Conservation (phyloP, 257 asterid species). For the Gentiana dahurica region DNA sequence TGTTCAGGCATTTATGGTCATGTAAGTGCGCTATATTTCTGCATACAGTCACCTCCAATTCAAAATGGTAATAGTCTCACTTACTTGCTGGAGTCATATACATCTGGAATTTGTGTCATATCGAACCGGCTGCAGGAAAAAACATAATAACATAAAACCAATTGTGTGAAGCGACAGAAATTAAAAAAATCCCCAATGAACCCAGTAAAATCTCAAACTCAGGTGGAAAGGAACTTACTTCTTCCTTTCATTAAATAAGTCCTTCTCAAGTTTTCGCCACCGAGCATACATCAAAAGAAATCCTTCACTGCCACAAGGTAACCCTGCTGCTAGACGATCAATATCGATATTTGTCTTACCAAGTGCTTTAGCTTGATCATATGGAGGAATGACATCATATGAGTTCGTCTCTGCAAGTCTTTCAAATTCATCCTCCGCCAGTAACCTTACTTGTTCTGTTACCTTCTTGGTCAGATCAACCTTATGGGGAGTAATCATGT, state of each 20-base stretch:
- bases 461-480: slow-evolving; percentile 80
- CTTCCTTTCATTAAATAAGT: slow-evolving; percentile 82
- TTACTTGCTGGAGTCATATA: slow-evolving; percentile 99
- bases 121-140: slow-evolving; percentile 69
- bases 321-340: slow-evolving; percentile 94
- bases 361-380: slow-evolving; percentile 98
- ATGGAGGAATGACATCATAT: slow-evolving; percentile 68
- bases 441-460: slow-evolving; percentile 77
- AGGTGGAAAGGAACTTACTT: slow-evolving; percentile 35
- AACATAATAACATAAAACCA: background rate
- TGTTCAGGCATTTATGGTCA: background rate
- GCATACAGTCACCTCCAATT: background rate
- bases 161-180: slow-evolving; percentile 2
- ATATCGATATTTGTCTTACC: slow-evolving; percentile 95
- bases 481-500: slow-evolving; percentile 21
- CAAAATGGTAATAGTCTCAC: slow-evolving; percentile 11
- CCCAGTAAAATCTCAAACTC: too few species aligned
- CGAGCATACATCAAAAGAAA: slow-evolving; percentile 98
- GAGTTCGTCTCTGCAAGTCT: slow-evolving; percentile 68
- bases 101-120: slow-evolving; percentile 93
- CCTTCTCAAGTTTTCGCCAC: slow-evolving; percentile 94
- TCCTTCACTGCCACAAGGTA: slow-evolving; percentile 98
- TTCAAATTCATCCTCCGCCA: slow-evolving; percentile 90
- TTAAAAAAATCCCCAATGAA: background rate
- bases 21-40: background rate